These are phyloP conservation scores for Wickerhamomyces chambardii DNA, from an alignment of 805 yeast species.

Conservation along the genomic window DNA sequence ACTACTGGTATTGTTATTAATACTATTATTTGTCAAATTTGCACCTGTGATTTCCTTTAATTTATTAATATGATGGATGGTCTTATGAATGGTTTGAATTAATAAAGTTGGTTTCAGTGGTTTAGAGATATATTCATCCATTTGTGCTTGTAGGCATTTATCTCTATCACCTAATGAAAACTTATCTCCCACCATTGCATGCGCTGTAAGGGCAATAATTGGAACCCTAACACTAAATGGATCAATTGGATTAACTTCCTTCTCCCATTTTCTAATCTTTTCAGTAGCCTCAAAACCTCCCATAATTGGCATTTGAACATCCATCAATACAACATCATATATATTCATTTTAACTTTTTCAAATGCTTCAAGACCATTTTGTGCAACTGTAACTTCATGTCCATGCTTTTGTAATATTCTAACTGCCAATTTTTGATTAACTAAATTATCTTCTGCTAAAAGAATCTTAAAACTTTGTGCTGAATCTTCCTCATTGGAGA, in stretches of 20 bases:
- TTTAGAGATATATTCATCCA: conserved; percentile 80
- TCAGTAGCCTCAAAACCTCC: conserved; percentile 86
- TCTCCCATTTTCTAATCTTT: conserved; percentile 75
- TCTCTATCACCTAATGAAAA: conserved; percentile 63
- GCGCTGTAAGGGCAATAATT: conserved; percentile 78
- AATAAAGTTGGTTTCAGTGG: conserved; percentile 73
- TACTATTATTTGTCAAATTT: conserved; percentile 2
- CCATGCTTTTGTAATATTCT: conserved; percentile 74
- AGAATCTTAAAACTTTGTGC: conserved; percentile 59
- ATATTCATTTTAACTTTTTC: conserved; percentile 56
- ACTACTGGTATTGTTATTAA: neutral
- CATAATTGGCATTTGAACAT: conserved; percentile 87
- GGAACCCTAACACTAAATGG: conserved; percentile 65
- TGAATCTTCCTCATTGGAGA: conserved; percentile 67
- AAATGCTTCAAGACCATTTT: conserved; percentile 69
- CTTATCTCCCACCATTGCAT: conserved; percentile 48
- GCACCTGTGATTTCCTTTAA: conserved; percentile 38
- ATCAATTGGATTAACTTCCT: conserved; percentile 57
- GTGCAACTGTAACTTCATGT: conserved; percentile 72
- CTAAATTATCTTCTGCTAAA: conserved; percentile 75
- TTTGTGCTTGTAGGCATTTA: conserved; percentile 71
- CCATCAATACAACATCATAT: conserved; percentile 77
- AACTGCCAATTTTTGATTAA: conserved; percentile 76
- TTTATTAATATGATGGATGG: conserved; percentile 58
- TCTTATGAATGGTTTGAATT: conserved; percentile 73